Evolutionary conservation across 2,329 filamentous ascomycete genomes (phyloP), one percentile per base, ranked within the genome.

Genomic region (Penicillium sp.): DNA sequence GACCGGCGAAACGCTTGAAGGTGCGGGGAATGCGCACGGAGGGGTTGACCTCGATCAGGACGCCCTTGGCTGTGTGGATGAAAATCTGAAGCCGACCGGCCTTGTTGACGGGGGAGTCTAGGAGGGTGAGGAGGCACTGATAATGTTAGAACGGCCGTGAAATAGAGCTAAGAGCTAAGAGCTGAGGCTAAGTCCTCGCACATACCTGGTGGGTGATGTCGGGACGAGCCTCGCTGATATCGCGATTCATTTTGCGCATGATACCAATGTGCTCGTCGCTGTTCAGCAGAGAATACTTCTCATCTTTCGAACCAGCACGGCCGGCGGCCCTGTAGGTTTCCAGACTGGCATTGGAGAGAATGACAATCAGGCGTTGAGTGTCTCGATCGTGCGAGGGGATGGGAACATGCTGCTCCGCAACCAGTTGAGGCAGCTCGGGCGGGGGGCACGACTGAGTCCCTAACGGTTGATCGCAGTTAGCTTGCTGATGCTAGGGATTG

Each of bases 221-320:
- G 37, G 94, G 94, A 63, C 94, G 86, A 54, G 94, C 94, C 75
- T 99, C 94, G 72, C 92, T 97, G 61, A 99, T 97, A 72, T 99
- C 94, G 64, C 94, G 84, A 72, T 96, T 96, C 93, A 97, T 97
- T 81, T 97, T 99, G 68, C 94, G 88, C 91, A 99, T 96, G 60
- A 97, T 89, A 57, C 94, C 94, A 63, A 99, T 99, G 72, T 99
- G 94, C 76, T 99, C 94, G 70, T 99, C 94, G 75, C 92, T 97
- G 81, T 99, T 99, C 68, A 99, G 86, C 46, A 99, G 81, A 55
- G 93, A 96, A 76, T 96, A 99, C 75, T 97, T 97, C 72, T 97
- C 93, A 66, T 97, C 92, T 45, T 68, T 79, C 71, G 85, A 75
- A 76, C 86, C 76, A 70, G 84, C 73, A 69, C 81, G 72, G 15